Percentiles rank a stretch among this genome's conserved stretches.
Conservation (phyloP, 208 protist genomes). For the Leptomonas pyrrhocoris region DNA sequence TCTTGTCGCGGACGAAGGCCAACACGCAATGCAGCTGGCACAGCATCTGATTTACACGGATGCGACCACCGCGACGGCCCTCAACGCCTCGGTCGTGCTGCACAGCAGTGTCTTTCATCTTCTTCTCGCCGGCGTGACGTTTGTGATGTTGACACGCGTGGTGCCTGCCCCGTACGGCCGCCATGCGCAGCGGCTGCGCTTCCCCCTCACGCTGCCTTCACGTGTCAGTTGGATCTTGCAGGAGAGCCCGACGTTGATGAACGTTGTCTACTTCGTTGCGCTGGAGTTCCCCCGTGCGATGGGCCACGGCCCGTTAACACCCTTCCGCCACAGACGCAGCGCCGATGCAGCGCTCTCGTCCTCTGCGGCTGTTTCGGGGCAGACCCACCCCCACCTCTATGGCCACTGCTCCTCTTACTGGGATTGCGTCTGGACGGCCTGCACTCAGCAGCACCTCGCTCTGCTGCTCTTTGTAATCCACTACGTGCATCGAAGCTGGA, state of each 20-base stretch:
- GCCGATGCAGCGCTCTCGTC: neutral
- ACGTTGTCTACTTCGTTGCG: slow-evolving; percentile 63
- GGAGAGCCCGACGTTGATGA: slow-evolving; percentile 72
- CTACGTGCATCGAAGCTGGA: slow-evolving; percentile 72
- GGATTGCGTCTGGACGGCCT: slow-evolving; percentile 18
- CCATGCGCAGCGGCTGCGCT: slow-evolving; percentile 20
- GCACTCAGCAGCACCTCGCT: slow-evolving; percentile 34
- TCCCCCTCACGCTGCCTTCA: slow-evolving; percentile 41
- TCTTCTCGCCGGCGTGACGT: slow-evolving; percentile 36
- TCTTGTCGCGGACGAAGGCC: neutral
- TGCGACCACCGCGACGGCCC: slow-evolving; percentile 15
- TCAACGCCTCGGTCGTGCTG: slow-evolving; percentile 29
- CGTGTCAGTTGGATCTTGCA: slow-evolving; percentile 67
- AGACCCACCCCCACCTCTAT: neutral
- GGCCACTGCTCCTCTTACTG: slow-evolving; percentile 23
- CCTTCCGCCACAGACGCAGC: neutral
- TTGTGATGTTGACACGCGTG: slow-evolving; percentile 27
- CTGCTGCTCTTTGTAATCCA: slow-evolving; percentile 73
- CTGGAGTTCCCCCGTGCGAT: slow-evolving; percentile 50
- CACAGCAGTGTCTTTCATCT: slow-evolving; percentile 36
- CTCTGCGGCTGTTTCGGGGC: neutral
- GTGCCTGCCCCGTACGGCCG: slow-evolving; percentile 47
- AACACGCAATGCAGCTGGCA: neutral
- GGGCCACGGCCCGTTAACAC: slow-evolving; percentile 27
- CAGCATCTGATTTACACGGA: slow-evolving; percentile 1